Evolutionary conservation across 1,284 basidiomycete species (phyloP).

Genomic region (Cutaneotrichosporon sp.): DNA sequence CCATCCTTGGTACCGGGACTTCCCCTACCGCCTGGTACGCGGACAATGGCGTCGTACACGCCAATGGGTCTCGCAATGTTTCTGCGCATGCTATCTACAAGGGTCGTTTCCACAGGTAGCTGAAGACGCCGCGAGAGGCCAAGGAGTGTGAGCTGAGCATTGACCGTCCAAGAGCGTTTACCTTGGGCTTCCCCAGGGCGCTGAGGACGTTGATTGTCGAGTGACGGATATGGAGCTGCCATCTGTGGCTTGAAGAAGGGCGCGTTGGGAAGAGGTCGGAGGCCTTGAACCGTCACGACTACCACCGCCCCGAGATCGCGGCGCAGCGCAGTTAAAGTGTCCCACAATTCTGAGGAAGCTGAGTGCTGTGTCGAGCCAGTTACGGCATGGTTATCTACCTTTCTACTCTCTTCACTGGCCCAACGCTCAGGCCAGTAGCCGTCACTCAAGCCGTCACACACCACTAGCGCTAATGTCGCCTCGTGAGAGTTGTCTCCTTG

Average conservation of each 20-base stretch:
- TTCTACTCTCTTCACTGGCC: constrained; percentile 27
- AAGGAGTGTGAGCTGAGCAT: constrained; percentile 33
- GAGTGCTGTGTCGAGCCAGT: not conserved
- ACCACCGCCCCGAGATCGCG: constrained; percentile 37
- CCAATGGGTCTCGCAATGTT: constrained; percentile 28
- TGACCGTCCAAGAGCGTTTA: constrained; percentile 26
- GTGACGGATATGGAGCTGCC: constrained; percentile 35
- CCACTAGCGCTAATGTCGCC: constrained; percentile 21
- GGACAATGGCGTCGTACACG: constrained; percentile 23
- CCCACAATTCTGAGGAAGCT: constrained; percentile 28
- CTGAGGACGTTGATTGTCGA: not conserved
- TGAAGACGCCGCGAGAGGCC: constrained; percentile 28
- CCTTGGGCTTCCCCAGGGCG: no score
- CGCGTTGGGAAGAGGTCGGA: constrained; percentile 22
- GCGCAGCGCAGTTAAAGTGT: constrained; percentile 30
- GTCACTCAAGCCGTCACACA: constrained; percentile 42
- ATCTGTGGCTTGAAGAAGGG: constrained; percentile 38
- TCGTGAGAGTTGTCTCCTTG: not conserved
- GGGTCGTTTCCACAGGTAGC: constrained; percentile 32
- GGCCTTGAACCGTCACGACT: constrained; percentile 34
- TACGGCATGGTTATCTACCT: not conserved
- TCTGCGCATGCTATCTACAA: constrained; percentile 33
- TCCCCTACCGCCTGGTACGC: constrained; percentile 22
- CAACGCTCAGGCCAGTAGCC: constrained; percentile 40
- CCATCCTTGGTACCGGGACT: constrained; percentile 18